Conservation (phyloP, 106 monocot species). For the Triglochin maritima region DNA sequence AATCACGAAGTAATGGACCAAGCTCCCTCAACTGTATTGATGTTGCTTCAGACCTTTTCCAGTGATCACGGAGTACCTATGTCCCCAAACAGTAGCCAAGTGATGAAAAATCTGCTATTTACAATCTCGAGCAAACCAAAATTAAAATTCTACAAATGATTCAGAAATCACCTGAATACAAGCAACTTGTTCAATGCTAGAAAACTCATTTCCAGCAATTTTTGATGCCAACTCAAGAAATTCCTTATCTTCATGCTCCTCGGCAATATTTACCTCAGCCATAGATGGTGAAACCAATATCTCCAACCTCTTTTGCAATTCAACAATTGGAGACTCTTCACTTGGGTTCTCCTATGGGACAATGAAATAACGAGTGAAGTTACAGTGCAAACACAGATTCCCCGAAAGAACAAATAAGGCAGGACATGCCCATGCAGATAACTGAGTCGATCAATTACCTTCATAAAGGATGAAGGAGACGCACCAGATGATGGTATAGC, state of each 20-base stretch:
- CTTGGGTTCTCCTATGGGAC: constrained; percentile 26
- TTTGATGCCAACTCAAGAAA: constrained; percentile 56
- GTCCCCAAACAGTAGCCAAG: constrained; percentile 1
- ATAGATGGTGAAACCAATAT: constrained; percentile 35
- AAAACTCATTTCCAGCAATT: constrained; percentile 43
- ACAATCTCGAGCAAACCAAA: constrained; percentile 5
- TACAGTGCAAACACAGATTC: no score
- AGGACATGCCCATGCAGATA: not conserved
- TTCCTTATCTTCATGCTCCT: constrained; percentile 62
- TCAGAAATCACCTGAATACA: constrained; percentile 44
- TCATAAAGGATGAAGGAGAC: constrained; percentile 12
- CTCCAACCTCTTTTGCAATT: constrained; percentile 58
- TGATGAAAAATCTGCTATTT: not conserved
- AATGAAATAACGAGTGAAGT: not conserved
- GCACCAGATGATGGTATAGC: constrained; percentile 9
- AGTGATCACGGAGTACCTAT: constrained; percentile 65
- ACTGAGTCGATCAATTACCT: constrained; percentile 30
- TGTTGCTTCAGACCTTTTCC: constrained; percentile 50
- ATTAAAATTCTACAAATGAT: not conserved
- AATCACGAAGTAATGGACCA: constrained; percentile 81
- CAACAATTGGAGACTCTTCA: constrained; percentile 34
- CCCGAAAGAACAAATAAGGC: not conserved
- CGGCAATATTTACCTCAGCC: constrained; percentile 22
- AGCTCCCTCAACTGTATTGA: constrained; percentile 67
- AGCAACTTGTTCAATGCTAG: constrained; percentile 29